These are phyloP conservation scores for Penicillium cataractarum DNA, from an alignment of 495 filamentous ascomycete genomes.

Conservation along the genomic window DNA sequence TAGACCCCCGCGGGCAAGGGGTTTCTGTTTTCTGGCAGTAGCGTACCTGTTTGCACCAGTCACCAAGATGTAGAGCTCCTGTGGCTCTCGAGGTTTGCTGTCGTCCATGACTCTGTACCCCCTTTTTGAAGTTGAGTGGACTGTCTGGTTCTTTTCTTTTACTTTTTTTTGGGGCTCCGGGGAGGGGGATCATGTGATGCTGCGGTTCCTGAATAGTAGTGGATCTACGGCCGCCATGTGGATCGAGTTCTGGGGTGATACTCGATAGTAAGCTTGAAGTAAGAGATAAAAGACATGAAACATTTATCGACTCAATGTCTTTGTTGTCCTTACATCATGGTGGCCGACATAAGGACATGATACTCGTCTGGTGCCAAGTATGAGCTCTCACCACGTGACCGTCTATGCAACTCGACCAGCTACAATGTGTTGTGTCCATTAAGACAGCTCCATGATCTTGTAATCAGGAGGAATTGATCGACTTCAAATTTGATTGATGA, in stretches of 20 bases:
- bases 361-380: background rate
- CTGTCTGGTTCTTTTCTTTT: conserved; percentile 1
- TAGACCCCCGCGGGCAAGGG: background rate
- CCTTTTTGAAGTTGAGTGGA: conserved; percentile 8
- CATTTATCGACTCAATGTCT: background rate
- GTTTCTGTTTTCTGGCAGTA: background rate
- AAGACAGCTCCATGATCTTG: too few species aligned
- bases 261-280: background rate
- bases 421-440: too few species aligned
- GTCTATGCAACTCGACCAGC: too few species aligned
- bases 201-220: conserved; percentile 8
- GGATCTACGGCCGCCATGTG: background rate
- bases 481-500: background rate
- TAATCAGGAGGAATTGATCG: background rate
- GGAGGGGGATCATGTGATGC: conserved; percentile 19
- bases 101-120: conserved; percentile 22
- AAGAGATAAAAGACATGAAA: background rate
- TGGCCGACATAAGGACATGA: conserved; percentile 3
- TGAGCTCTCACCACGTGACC: too few species aligned
- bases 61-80: conserved; percentile 45
- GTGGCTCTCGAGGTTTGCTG: conserved; percentile 10
- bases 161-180: conserved; percentile 6
- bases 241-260: background rate
- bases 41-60: conserved; percentile 57
- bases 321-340: background rate